These are phyloP conservation scores for Areca catechu DNA, from an alignment of 176 grass and related monocot species.

Conservation along the genomic window DNA sequence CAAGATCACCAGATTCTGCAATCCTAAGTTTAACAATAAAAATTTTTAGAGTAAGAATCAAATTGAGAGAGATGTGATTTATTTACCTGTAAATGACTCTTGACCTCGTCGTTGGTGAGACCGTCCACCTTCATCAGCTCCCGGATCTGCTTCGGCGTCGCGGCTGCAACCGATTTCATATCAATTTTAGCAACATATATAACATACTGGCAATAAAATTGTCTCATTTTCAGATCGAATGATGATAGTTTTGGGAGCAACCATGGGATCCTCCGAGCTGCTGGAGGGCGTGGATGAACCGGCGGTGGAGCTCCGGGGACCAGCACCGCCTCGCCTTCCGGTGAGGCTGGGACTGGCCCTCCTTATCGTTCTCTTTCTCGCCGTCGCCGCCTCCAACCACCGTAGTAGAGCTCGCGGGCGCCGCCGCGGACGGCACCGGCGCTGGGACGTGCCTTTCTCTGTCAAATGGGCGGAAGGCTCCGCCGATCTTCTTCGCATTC, in stretches of 20 bases:
- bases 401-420: slow-evolving; percentile 30
- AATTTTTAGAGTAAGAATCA: too few species aligned
- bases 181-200: too few species aligned
- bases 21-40: too few species aligned
- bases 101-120: slow-evolving; percentile 97
- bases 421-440: slow-evolving; percentile 29
- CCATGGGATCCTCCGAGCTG: slow-evolving; percentile 84
- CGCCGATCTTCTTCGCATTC: slow-evolving; percentile 23
- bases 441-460: slow-evolving; percentile 32
- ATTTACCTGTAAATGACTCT: slow-evolving; percentile 92
- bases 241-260: slow-evolving; percentile 8
- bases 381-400: slow-evolving; percentile 17
- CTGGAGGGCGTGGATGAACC: slow-evolving; percentile 58
- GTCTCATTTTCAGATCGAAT: too few species aligned
- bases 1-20: too few species aligned
- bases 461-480: slow-evolving; percentile 79
- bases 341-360: slow-evolving; percentile 20
- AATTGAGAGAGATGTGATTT: too few species aligned
- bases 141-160: slow-evolving; percentile 95
- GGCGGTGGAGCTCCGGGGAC: slow-evolving; percentile 79
- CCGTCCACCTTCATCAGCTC: slow-evolving; percentile 93
- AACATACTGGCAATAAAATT: too few species aligned
- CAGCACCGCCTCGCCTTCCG: slow-evolving; percentile 71
- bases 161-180: slow-evolving; percentile 29
- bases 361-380: slow-evolving; percentile 30